These are phyloP conservation scores for Lasiodiplodia sp. DNA, from an alignment of 2,329 filamentous ascomycete genomes.

Conservation along the genomic window DNA sequence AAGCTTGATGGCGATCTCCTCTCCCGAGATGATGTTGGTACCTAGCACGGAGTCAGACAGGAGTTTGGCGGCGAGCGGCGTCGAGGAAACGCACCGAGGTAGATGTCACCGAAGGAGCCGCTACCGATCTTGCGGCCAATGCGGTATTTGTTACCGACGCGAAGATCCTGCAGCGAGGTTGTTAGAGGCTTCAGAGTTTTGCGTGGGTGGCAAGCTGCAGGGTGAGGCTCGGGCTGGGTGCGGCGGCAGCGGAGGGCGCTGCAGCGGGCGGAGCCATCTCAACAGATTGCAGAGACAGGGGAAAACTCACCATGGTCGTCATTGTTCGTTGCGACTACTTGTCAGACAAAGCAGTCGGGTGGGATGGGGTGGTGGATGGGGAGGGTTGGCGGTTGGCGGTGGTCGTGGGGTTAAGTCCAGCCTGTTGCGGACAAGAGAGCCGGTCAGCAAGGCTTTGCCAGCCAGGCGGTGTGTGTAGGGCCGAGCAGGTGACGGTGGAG, in stretches of 20 bases:
- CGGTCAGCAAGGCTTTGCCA: slow-evolving; percentile 52
- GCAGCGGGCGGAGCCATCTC: slow-evolving; percentile 23
- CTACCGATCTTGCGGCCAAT: slow-evolving; percentile 99
- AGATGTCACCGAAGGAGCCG: slow-evolving; percentile 97
- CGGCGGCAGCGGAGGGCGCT: background rate
- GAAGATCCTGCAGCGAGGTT: slow-evolving; percentile 75
- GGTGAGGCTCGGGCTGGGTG: slow-evolving; percentile 29
- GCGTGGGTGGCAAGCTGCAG: slow-evolving; percentile 32
- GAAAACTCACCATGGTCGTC: slow-evolving; percentile 67
- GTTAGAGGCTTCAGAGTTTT: slow-evolving; percentile 24
- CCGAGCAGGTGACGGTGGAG: slow-evolving; percentile 36
- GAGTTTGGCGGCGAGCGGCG: background rate
- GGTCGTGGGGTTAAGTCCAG: slow-evolving; percentile 43
- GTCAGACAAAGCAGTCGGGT: slow-evolving; percentile 27
- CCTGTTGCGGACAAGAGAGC: slow-evolving; percentile 42
- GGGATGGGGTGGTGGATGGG: slow-evolving; percentile 33
- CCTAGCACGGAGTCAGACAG: slow-evolving; percentile 57
- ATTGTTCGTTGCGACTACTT: slow-evolving; percentile 50
- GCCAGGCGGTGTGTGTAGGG: slow-evolving; percentile 52
- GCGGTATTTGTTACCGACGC: slow-evolving; percentile 99
- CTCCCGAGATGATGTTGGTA: slow-evolving; percentile 99
- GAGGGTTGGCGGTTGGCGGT: slow-evolving; percentile 35
- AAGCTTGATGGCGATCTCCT: slow-evolving; percentile 99
- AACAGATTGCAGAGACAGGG: slow-evolving; percentile 45
- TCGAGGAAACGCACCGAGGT: slow-evolving; percentile 68